Percentiles rank a stretch among this genome's conserved stretches.
These are phyloP conservation scores for Mallotus japonicus DNA, from an alignment of 441 rosid genomes.

Conservation along the genomic window DNA sequence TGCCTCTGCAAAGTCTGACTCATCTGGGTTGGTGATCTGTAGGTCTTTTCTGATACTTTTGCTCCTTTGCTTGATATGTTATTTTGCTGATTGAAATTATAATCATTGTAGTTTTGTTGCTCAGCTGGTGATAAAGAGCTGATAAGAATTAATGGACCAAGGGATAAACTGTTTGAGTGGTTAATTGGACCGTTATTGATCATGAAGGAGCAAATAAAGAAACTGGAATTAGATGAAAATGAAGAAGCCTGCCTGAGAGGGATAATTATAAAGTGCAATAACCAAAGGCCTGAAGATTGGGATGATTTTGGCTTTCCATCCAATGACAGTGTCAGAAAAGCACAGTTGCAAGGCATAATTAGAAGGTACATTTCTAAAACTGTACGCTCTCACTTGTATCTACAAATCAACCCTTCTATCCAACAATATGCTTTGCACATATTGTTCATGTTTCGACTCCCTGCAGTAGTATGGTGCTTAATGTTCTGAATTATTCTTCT, in stretches of 20 bases:
- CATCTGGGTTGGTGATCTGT: constrained; percentile 70
- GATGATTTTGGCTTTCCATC: constrained; percentile 57
- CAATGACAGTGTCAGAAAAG: constrained; percentile 52
- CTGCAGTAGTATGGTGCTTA: not conserved
- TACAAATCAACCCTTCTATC: not conserved
- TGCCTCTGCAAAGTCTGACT: constrained; percentile 60
- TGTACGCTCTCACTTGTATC: not conserved
- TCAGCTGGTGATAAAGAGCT: constrained; percentile 68
- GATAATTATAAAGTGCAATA: constrained; percentile 47
- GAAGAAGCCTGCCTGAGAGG: constrained; percentile 61
- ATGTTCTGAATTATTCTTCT: not conserved
- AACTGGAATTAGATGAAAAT: constrained; percentile 45
- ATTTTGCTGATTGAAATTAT: not conserved
- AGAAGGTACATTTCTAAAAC: constrained; percentile 47
- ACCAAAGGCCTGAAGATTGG: constrained; percentile 70
- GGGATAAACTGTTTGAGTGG: constrained; percentile 68
- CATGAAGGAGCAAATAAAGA: constrained; percentile 79
- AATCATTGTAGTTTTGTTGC: constrained; percentile 15
- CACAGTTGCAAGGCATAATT: constrained; percentile 80
- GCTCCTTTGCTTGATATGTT: not conserved
- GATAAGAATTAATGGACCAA: constrained; percentile 52
- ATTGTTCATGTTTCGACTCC: not conserved
- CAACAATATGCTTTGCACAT: not conserved
- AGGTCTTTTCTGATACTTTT: constrained; percentile 31
- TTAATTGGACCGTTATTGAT: constrained; percentile 60